phyloP scores from a whole-genome alignment of 139 green algal species.

The Asterochloris erici region DNA sequence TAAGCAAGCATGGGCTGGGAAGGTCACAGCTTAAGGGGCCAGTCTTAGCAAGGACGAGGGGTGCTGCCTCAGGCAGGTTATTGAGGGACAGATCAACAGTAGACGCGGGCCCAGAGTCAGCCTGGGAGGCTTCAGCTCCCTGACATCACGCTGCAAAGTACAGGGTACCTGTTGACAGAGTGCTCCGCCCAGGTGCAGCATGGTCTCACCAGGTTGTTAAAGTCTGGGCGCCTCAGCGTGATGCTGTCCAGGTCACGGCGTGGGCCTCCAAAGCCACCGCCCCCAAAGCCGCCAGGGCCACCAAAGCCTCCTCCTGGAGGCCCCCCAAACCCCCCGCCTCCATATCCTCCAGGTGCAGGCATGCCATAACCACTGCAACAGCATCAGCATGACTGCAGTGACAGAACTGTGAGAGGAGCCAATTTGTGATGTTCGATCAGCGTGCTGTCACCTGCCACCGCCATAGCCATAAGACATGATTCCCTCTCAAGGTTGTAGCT shows the following conservation, averaged over 20 bases:
- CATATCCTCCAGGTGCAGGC: conserved; percentile 5
- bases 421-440: no score
- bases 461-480: no score
- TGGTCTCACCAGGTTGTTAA: conserved; percentile 55
- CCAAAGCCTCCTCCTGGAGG: conserved; percentile 37
- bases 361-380: conserved; percentile 7
- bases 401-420: no score
- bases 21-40: background rate
- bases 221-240: conserved; percentile 61
- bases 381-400: no score
- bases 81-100: conserved; percentile 16
- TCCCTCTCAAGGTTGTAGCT: no score
- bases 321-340: conserved; percentile 15
- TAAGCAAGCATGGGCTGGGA: background rate
- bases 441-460: no score
- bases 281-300: conserved; percentile 28
- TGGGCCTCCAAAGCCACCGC: conserved; percentile 32
- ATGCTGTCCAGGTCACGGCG: conserved; percentile 71
- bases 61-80: background rate
- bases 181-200: no score
- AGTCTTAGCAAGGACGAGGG: background rate
- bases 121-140: no score
- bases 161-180: no score
- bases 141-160: no score
- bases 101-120: no score